phyloP scores from a whole-genome alignment of 352 stramenopile species.

The Blastocystis hominis region DNA sequence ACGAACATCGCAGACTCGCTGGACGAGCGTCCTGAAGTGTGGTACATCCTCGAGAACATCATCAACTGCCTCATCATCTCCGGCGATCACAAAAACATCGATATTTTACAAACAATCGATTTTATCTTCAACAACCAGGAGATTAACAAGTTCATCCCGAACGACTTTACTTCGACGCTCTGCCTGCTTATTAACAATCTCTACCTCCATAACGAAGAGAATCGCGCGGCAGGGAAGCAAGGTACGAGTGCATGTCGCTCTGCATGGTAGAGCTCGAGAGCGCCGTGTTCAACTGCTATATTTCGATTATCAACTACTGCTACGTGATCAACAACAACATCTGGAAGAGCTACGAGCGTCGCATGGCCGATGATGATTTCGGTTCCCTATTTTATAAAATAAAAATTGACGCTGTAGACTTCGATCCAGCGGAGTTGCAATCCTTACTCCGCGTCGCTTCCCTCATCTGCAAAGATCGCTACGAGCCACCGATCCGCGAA shows the following conservation, averaged over 20 bases:
- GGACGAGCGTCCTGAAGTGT: not conserved
- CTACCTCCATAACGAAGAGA: not conserved
- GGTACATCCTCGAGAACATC: constrained; percentile 20
- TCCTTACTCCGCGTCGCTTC: constrained; percentile 13
- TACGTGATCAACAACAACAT: constrained; percentile 53
- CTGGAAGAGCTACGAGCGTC: not conserved
- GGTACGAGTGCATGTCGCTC: not conserved
- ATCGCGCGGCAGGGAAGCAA: not conserved
- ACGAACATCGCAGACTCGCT: not conserved
- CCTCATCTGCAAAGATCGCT: constrained; percentile 35
- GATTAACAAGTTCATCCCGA: constrained; percentile 27
- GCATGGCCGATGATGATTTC: constrained; percentile 12
- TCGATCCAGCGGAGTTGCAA: constrained; percentile 12
- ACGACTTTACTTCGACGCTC: constrained; percentile 26
- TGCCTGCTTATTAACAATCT: constrained; percentile 42
- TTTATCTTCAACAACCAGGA: constrained; percentile 28
- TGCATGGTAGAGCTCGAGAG: not conserved
- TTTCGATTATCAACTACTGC: constrained; percentile 46
- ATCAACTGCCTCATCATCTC: constrained; percentile 35
- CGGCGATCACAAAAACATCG: not conserved
- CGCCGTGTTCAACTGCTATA: not conserved
- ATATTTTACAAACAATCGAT: constrained; percentile 23
- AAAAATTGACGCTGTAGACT: not conserved
- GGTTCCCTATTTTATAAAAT: not conserved
- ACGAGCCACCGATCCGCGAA: not conserved